Evolutionary conservation across 768 basidiomycete species (phyloP).

Genomic region (Tubosaeta sp.): DNA sequence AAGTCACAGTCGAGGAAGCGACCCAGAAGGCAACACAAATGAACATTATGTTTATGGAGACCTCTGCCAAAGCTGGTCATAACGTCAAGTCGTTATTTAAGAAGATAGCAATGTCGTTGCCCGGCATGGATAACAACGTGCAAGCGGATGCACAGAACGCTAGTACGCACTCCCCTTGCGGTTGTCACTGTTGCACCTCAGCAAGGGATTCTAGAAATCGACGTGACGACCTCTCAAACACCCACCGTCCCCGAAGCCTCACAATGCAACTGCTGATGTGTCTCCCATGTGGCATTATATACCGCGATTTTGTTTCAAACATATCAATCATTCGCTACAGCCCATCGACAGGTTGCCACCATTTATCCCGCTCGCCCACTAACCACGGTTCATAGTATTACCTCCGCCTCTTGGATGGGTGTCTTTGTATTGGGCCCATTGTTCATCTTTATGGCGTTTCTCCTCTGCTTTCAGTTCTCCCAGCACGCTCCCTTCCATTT

Average conservation of each 20-base stretch:
- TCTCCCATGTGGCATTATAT: constrained; percentile 20
- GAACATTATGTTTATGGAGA: constrained; percentile 98
- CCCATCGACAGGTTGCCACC: constrained; percentile 9
- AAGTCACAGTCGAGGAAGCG: constrained; percentile 98
- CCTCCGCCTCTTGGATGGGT: constrained; percentile 86
- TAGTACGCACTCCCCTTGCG: constrained; percentile 31
- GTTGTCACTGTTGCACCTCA: constrained; percentile 4
- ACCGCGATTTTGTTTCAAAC: constrained; percentile 26
- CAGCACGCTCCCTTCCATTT: constrained; percentile 73
- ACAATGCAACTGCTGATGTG: constrained; percentile 69
- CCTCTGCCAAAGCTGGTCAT: constrained; percentile 97
- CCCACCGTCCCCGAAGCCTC: constrained; percentile 83
- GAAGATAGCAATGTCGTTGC: constrained; percentile 97
- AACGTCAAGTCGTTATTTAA: constrained; percentile 99
- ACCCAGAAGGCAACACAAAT: constrained; percentile 87
- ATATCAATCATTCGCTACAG: constrained; percentile 17
- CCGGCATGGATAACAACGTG: constrained; percentile 87
- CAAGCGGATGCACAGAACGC: constrained; percentile 53
- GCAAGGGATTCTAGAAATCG: constrained; percentile 62
- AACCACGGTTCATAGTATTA: constrained; percentile 92
- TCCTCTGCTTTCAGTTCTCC: constrained; percentile 70
- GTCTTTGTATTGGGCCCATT: constrained; percentile 89
- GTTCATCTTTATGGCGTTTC: constrained; percentile 81
- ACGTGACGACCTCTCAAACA: constrained; percentile 71
- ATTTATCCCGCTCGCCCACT: constrained; percentile 8